Evolutionary conservation across 768 basidiomycete species (phyloP), one percentile per base, ranked within the genome.

Genomic region (Hirschioporus abietinus): DNA sequence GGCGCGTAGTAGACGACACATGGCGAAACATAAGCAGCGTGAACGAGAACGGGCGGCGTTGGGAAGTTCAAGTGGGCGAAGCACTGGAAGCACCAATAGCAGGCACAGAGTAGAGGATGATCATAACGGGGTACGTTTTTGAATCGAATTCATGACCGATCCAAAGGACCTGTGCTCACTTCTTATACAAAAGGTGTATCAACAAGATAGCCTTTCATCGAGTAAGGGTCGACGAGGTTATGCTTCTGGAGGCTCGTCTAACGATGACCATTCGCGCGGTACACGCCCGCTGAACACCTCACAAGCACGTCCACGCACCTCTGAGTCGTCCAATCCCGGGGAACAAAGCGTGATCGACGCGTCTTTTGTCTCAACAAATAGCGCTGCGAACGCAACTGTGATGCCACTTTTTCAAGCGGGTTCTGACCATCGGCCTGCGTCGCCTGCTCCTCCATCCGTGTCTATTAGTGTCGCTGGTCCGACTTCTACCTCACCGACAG

Each of bases 1-100:
- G 79, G 94, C 93, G 36, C 88, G 92, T 71, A 95, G 95, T 69
- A 80, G 95, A 70, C 88, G 91, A 67, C 93, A 98, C 76, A 90
- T 92, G 1, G 95, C 98, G 78, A 92, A 91, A 76, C 89, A 93
- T 73, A 87, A 89, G 25, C 88, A 92, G 74, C 76, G 78, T 25
- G 74, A 77, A 65, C 81, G 82, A 71, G 87, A 89, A 66, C 82
- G 79, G 61, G 80, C 78, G 9, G 60, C 60, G 3, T 7, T 34
- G 30, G 30, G 60, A 23, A 61, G 75, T 76, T 24, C 67, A 66
- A 70, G 73, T 65, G 64, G 70, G 60, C 60, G 60, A 34, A 34
- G 60, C 23, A 61, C 25, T 61, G 60, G 60, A 25, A 61, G 60
- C 60, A 61, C 5, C 10, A 25, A 23, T 10, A 60, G 59, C 20